Base-by-base conservation (phyloP, 495 filamentous ascomycete genomes). In the Penicillium herquei region DNA sequence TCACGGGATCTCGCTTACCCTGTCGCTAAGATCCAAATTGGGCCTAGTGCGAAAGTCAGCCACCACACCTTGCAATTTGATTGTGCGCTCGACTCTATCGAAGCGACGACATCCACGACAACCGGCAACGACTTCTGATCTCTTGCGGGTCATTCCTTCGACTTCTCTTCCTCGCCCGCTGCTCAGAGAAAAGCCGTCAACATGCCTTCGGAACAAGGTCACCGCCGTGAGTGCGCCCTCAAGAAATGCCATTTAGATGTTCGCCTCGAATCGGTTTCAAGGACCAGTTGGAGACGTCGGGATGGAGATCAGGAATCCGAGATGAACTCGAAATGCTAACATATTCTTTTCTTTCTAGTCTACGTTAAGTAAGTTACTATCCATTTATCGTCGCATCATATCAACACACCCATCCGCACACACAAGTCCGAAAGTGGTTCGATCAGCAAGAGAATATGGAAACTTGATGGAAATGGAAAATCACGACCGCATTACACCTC, bases 341-440 rank as follows among this genome's bases (percentile, higher is more conserved):
- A 47, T 57, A 47, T 57, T 34, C 57, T 55, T 58, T 37, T 58
- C 52, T 63, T 45, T 55, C 70, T 78, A 94, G 88, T 96, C 78
- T 96, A 94, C 72, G 91, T 95, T 73, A 94, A 95, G 91, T 92
- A 80, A 89, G 88, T 87, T 70, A 47, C 37, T 47, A 64, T 39
- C 39, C 34, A 32, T 52, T 34, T 47, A 54, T 61, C 60, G 55
- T 67, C 62, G 53, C 68, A 59, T 58, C 35, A 34, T 26, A 26
- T 26, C 21, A 26, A 26, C 7, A 45, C 9, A 44, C 21, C 55
- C 50, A 51, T 65, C 56, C 65, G 62, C 52, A 54, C 49, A 54
- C 49, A 34, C 55, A 39, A 55, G 45, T 39, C 51, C 39, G 49
- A 60, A 49, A 49, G 39, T 60, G 46, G 42, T 52, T 52, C 42